Base-by-base conservation (phyloP, 345 rosid species). In the Pelargonium nanum region DNA sequence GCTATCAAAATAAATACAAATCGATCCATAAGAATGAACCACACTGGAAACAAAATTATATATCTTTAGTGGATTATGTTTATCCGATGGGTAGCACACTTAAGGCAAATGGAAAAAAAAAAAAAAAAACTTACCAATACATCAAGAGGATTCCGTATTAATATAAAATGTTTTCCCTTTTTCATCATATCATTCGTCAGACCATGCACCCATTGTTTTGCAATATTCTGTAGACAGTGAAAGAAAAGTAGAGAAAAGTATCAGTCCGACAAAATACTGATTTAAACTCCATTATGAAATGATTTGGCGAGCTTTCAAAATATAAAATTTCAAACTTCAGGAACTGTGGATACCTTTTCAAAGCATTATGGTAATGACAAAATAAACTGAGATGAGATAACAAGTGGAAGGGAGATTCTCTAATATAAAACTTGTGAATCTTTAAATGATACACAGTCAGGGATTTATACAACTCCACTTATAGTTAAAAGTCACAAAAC, bases 121-220 rank as follows among this genome's bases (percentile, higher is more conserved):
- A 0, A 48, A 21, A 1, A 50, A 52, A 20, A 65, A 24, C 78
- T 76, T 72, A 91, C 96, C 85, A 91, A 56, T 67, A 84, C 66
- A 72, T 78, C 76, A 45, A 88, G 81, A n/a, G 96, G 97, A 75
- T 81, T 83, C 24, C 87, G 69, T 55, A 88, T 88, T 73, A 88
- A 65, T 68, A 91, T 77, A 74, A 91, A 81, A 67, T 91, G 97
- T 56, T 85, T 85, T 68, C 91, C 96, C 73, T 80, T 84, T 72
- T 77, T 77, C 84, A 91, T 68, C 66, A 88, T 69, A 62, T 88
- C 89, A 69, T 24, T 69, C 32, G 89, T 79, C 69, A 88, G 75
- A 69, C 89, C 83, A 22, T 77, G 72, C 22, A 85, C 21, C 60
- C 85, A 64, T 55, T 88, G 76, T 77, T 91, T 87, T 65, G 85